Percentiles rank a stretch among this genome's conserved stretches.
phyloP scores from a whole-genome alignment of 23 red algal species.

The Cyanidioschyzon merolae region DNA sequence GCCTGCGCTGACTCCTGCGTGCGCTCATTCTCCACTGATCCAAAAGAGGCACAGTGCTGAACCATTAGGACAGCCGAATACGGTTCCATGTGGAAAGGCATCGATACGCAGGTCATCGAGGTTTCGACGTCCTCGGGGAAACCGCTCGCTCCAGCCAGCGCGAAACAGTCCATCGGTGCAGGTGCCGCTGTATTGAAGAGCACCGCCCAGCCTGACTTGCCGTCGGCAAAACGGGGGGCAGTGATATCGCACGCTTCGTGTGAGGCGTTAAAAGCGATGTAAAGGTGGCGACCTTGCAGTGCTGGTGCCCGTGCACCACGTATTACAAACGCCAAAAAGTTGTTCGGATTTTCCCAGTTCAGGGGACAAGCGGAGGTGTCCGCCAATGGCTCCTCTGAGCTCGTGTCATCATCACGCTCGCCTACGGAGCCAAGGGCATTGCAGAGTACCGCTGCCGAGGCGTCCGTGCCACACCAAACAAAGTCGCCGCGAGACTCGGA shows the following conservation, averaged over 20 bases:
- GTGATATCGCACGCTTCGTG: constrained; percentile 21
- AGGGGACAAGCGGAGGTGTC: background rate
- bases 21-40: too few species aligned
- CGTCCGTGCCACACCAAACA: constrained; percentile 26
- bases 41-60: background rate
- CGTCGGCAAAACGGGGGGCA: constrained; percentile 14
- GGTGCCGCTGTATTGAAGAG: constrained; percentile 32
- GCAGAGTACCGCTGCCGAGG: background rate
- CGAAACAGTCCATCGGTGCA: constrained; percentile 22
- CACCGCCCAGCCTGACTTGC: constrained; percentile 23
- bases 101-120: background rate
- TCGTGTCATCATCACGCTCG: background rate
- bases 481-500: constrained; percentile 44
- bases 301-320: background rate
- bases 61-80: constrained; percentile 3
- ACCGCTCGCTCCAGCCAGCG: background rate
- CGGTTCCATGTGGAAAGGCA: background rate
- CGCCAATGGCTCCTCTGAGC: background rate
- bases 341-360: constrained; percentile 54
- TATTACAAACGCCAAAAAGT: constrained; percentile 57
- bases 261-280: constrained; percentile 72
- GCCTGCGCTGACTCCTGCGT: too few species aligned
- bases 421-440: background rate
- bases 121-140: background rate
- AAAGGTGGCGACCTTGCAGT: constrained; percentile 23